Conservation (phyloP, 139 green algal genomes). For the Picochlorum sp. region DNA sequence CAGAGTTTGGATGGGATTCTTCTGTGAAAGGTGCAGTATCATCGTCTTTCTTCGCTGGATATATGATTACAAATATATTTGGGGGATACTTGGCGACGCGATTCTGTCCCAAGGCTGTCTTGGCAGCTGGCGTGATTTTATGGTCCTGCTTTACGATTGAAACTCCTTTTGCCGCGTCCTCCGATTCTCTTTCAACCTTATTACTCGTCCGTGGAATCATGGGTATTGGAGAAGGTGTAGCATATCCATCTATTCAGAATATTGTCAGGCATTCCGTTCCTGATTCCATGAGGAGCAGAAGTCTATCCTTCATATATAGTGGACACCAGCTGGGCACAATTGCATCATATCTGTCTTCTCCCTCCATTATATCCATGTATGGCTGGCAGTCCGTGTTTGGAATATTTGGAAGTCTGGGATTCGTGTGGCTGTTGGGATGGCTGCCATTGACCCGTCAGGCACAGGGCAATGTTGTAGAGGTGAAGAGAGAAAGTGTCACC, state of each 20-base stretch:
- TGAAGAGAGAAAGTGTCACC: background rate
- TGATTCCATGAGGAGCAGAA: conserved; percentile 24
- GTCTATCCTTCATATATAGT: conserved; percentile 47
- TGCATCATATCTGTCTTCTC: conserved; percentile 41
- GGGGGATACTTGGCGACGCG: conserved; percentile 38
- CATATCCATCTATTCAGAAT: conserved; percentile 67
- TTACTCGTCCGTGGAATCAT: conserved; percentile 39
- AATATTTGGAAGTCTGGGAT: conserved; percentile 49
- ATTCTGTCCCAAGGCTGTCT: conserved; percentile 47
- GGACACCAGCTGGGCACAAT: conserved; percentile 54
- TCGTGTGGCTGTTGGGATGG: conserved; percentile 56
- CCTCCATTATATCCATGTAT: conserved; percentile 42
- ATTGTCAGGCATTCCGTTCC: conserved; percentile 43
- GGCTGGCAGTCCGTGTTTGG: conserved; percentile 54
- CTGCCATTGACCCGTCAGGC: conserved; percentile 18
- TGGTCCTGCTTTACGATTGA: conserved; percentile 70
- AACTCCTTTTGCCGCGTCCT: conserved; percentile 50
- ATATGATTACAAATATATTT: conserved; percentile 63
- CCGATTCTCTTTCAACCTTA: conserved; percentile 16
- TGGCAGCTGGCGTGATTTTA: conserved; percentile 54
- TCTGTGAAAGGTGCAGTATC: conserved; percentile 55
- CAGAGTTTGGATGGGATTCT: conserved; percentile 59
- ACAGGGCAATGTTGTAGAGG: background rate
- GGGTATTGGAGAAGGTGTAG: conserved; percentile 72
- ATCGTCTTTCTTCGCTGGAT: conserved; percentile 60